Evolutionary conservation across 768 basidiomycete genomes (phyloP), one percentile per base, ranked within the genome.

Genomic region (Pholiota molesta): DNA sequence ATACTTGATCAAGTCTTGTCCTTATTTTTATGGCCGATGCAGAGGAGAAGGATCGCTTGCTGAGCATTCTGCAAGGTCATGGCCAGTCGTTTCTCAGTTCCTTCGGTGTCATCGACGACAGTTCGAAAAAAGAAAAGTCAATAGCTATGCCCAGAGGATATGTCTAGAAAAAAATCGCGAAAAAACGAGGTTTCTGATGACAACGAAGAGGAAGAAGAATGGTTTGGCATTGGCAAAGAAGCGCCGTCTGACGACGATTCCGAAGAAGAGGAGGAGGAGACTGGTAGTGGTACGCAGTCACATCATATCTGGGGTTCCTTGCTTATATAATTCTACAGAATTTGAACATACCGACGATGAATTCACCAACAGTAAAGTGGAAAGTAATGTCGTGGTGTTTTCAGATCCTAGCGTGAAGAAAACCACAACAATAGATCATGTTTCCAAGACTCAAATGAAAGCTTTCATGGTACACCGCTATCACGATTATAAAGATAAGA

Each of bases 401-500:
- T 72, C 69, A 45, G 65, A 67, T 60, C 66, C 65, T 37, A 67
- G 62, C 35, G 57, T 71, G 23, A 64, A 72, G 63, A 56, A 40
- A 40, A 65, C 9, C 26, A 65, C 39, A 31, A 42, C 31, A 51
- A 23, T 47, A 47, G 59, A 64, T 59, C 65, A 67, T 44, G 67
- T 64, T 19, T 67, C 72, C 11, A 85, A 79, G 71, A 74, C 77
- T 3, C 81, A 83, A 51, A 82, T 77, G 73, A 91, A 83, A 69
- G 80, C 87, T 0, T 94, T 94, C 70, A 93, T 94, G 92, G 92
- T 92, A 68, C 59, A 77, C 51, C 26, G 45, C 1, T n/a, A 37
- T 52, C 16, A 17, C 19, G 26, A 23, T 35, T 55, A 7, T 21
- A 52, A 16, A 44, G 40, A 26, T 52, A 65, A 44, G 60, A 61